Conservation (phyloP, 2,329 filamentous ascomycete genomes). For the Verticillium isaacii region DNA sequence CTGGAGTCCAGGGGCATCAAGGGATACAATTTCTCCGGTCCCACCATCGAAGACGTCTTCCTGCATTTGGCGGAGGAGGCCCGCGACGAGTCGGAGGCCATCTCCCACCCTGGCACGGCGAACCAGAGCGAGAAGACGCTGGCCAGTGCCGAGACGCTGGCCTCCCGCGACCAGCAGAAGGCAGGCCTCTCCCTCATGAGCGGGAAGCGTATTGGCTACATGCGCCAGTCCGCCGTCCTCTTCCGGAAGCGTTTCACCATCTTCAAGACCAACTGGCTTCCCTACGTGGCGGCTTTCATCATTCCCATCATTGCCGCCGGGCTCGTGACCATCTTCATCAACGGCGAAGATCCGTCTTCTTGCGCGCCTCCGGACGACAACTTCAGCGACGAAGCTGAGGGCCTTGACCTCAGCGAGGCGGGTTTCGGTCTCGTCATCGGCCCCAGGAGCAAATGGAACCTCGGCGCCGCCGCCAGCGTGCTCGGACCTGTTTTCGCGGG, state of each 20-base stretch:
- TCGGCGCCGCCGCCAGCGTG: constrained; percentile 8
- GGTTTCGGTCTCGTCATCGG: constrained; percentile 35
- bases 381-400: constrained; percentile 31
- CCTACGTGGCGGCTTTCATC: constrained; percentile 68
- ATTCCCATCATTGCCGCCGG: constrained; percentile 78
- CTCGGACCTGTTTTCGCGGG: constrained; percentile 34
- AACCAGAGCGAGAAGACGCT: constrained; percentile 21
- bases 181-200: background rate
- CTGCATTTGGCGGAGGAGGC: constrained; percentile 80
- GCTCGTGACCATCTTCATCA: constrained; percentile 72
- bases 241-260: constrained; percentile 76
- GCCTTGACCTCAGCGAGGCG: constrained; percentile 30
- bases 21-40: constrained; percentile 82
- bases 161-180: background rate
- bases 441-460: constrained; percentile 22
- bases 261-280: constrained; percentile 71
- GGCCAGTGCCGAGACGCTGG: constrained; percentile 6
- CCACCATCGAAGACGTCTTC: constrained; percentile 91
- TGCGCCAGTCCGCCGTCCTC: constrained; percentile 67
- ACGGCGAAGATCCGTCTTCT: constrained; percentile 42
- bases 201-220: constrained; percentile 64
- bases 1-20: constrained; percentile 62
- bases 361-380: constrained; percentile 48
- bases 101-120: constrained; percentile 1
- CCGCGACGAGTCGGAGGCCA: constrained; percentile 30